phyloP scores from a whole-genome alignment of 345 rosid genomes.

The Salix purpurea region DNA sequence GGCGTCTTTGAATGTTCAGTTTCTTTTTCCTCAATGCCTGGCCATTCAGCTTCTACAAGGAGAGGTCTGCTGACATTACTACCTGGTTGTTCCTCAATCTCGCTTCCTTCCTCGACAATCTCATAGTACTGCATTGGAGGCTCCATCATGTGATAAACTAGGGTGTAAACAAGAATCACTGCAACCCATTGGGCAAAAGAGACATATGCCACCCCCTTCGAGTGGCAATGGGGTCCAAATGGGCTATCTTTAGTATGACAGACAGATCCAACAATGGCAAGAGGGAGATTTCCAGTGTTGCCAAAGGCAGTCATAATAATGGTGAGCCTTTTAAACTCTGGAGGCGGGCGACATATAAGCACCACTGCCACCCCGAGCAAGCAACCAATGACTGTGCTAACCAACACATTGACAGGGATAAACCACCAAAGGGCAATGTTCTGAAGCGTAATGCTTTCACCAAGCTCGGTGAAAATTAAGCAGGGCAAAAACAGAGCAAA shows the following conservation, averaged over 20 bases:
- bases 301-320: slow-evolving; percentile 91
- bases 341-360: slow-evolving; percentile 72
- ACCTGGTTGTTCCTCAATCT: slow-evolving; percentile 40
- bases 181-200: slow-evolving; percentile 91
- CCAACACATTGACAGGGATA: slow-evolving; percentile 76
- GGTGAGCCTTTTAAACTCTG: slow-evolving; percentile 67
- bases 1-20: slow-evolving; percentile 81
- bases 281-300: slow-evolving; percentile 74
- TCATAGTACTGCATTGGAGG: slow-evolving; percentile 83
- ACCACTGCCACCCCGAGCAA: slow-evolving; percentile 71
- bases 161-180: slow-evolving; percentile 92
- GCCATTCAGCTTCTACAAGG: slow-evolving; percentile 93
- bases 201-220: slow-evolving; percentile 80
- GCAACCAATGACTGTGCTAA: slow-evolving; percentile 61
- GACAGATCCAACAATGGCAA: slow-evolving; percentile 81
- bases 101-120: slow-evolving; percentile 63
- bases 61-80: slow-evolving; percentile 61
- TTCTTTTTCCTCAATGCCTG: slow-evolving; percentile 89
- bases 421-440: slow-evolving; percentile 76
- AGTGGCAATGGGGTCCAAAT: slow-evolving; percentile 64
- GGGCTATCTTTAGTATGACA: slow-evolving; percentile 66
- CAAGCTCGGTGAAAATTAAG: slow-evolving; percentile 81
- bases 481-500: slow-evolving; percentile 91
- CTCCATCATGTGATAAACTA: slow-evolving; percentile 98
- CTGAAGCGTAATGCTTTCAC: slow-evolving; percentile 60